Conservation (phyloP, 192 early-diverging fungal genomes). For the Coemansia sp. region DNA sequence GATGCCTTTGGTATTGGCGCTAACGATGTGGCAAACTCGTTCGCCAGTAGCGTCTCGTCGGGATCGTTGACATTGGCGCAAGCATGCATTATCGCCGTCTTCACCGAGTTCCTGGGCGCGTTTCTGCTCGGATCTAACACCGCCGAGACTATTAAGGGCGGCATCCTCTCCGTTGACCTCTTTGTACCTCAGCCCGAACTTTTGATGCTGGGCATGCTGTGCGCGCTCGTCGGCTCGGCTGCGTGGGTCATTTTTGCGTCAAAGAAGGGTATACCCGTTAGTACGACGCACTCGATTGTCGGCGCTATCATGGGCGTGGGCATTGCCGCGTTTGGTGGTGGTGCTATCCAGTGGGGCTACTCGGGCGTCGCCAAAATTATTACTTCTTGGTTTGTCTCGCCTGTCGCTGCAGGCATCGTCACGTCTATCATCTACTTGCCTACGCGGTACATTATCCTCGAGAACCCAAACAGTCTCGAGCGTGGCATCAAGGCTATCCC, state of each 20-base stretch:
- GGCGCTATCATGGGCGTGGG: slow-evolving; percentile 76
- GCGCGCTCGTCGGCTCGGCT: slow-evolving; percentile 75
- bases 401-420: slow-evolving; percentile 65
- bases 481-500: slow-evolving; percentile 70
- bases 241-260: slow-evolving; percentile 74
- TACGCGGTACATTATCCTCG: slow-evolving; percentile 66
- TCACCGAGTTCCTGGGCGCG: slow-evolving; percentile 82
- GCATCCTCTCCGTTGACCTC: slow-evolving; percentile 61
- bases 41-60: slow-evolving; percentile 83
- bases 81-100: slow-evolving; percentile 76
- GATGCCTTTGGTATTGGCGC: slow-evolving; percentile 83
- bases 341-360: slow-evolving; percentile 66
- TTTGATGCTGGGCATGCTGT: slow-evolving; percentile 84
- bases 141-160: slow-evolving; percentile 79
- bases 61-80: slow-evolving; percentile 74
- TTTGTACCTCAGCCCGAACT: slow-evolving; percentile 68
- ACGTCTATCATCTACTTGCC: slow-evolving; percentile 66
- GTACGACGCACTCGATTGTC: slow-evolving; percentile 83
- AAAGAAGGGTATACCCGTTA: slow-evolving; percentile 69
- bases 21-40: slow-evolving; percentile 90
- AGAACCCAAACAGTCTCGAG: slow-evolving; percentile 63
- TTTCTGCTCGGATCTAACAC: slow-evolving; percentile 71
- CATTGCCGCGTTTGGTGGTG: slow-evolving; percentile 69
- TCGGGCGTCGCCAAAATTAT: slow-evolving; percentile 62
- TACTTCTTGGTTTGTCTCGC: slow-evolving; percentile 77